Conservation (phyloP, 768 basidiomycete species). For the Lepiota brunneoincarnata region DNA sequence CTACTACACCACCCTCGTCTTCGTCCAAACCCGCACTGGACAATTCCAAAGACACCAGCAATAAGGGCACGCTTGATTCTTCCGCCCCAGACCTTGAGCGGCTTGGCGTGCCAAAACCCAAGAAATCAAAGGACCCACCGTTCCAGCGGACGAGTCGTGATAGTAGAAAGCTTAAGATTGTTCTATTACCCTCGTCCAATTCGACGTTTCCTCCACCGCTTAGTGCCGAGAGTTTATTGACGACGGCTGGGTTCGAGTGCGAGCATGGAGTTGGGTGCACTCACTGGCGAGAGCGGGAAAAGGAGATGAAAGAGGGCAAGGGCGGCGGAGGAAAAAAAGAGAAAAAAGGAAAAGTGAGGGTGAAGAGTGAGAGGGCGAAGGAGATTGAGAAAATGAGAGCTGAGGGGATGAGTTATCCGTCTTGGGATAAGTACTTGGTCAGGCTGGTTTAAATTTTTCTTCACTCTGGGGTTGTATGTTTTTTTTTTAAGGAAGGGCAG, state of each 20-base stretch:
- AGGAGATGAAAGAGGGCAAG: background rate
- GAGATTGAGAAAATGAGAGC: conserved; percentile 34
- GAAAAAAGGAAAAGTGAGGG: conserved; percentile 21
- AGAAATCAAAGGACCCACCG: conserved; percentile 45
- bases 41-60: conserved; percentile 1
- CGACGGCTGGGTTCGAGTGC: conserved; percentile 8
- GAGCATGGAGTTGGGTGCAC: conserved; percentile 4
- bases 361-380: conserved; percentile 27
- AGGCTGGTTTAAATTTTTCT: conserved; percentile 21
- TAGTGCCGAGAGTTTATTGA: conserved; percentile 1
- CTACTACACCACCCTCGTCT: background rate
- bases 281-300: conserved; percentile 7
- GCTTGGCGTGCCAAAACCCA: conserved; percentile 37
- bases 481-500: background rate
- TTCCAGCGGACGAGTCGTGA: conserved; percentile 52
- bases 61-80: background rate
- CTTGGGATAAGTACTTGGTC: conserved; percentile 65
- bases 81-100: conserved; percentile 18
- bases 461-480: background rate
- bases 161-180: conserved; percentile 51
- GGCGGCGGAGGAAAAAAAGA: conserved; percentile 3
- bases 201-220: conserved; percentile 15
- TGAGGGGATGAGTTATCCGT: conserved; percentile 53
- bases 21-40: conserved; percentile 13
- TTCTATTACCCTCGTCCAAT: conserved; percentile 29